These are phyloP conservation scores for Viridothelium virens DNA, from an alignment of 495 filamentous ascomycete species.

Conservation along the genomic window DNA sequence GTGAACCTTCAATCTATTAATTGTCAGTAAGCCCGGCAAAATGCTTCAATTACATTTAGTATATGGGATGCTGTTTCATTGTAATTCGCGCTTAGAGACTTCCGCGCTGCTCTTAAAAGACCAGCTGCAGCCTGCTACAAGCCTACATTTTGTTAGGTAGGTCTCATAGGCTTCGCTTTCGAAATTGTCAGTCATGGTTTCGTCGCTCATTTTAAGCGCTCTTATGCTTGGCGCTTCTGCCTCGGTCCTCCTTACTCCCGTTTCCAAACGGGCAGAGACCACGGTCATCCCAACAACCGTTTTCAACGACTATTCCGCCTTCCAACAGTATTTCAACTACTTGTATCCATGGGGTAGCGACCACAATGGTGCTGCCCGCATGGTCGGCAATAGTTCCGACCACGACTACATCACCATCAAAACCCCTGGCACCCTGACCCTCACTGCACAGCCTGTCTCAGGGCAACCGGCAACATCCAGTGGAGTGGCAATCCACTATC, in stretches of 20 bases:
- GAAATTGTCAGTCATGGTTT: neutral
- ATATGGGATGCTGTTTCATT: neutral
- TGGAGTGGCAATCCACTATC: slow-evolving; percentile 48
- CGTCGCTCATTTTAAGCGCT: neutral
- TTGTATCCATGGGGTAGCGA: slow-evolving; percentile 42
- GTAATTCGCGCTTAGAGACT: neutral
- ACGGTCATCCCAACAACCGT: slow-evolving; percentile 47
- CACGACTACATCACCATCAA: slow-evolving; percentile 26
- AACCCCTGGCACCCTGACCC: slow-evolving; percentile 35
- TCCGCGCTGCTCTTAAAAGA: neutral
- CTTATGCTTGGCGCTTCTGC: neutral
- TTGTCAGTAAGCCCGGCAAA: neutral
- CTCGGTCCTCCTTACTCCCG: neutral
- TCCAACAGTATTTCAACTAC: slow-evolving; percentile 48
- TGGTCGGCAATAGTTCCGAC: slow-evolving; percentile 32
- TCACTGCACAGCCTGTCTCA: slow-evolving; percentile 41
- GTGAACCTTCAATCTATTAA: neutral
- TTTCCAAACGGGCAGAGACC: slow-evolving; percentile 15
- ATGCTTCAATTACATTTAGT: neutral
- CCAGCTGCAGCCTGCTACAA: neutral
- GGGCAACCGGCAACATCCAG: slow-evolving; percentile 37
- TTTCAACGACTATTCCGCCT: slow-evolving; percentile 45
- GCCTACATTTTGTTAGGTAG: neutral
- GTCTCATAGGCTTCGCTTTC: neutral
- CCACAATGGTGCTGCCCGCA: slow-evolving; percentile 52